Evolutionary conservation across 1,139 yeast species (phyloP).

Genomic region (Nadsonia starkeyi-henricii): DNA sequence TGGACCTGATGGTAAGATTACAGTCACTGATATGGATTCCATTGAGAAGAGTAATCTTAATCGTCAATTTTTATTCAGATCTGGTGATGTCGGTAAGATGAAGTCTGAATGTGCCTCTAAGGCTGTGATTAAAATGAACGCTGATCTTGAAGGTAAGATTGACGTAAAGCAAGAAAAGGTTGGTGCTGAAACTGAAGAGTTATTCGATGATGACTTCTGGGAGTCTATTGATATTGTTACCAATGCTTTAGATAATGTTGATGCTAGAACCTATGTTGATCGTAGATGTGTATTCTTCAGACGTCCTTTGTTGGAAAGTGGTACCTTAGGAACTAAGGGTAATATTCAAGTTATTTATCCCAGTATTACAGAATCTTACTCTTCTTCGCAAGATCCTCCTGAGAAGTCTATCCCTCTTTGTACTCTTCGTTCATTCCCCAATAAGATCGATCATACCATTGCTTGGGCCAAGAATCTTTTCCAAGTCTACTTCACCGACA

Average conservation of each 20-base stretch:
- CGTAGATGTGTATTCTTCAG: conserved; percentile 89
- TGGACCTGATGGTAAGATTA: conserved; percentile 75
- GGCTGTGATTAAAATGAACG: conserved; percentile 78
- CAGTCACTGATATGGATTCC: conserved; percentile 84
- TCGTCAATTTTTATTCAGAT: conserved; percentile 89
- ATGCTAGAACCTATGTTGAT: conserved; percentile 95
- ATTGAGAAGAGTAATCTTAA: conserved; percentile 92
- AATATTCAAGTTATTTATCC: conserved; percentile 96
- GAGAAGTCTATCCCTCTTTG: conserved; percentile 95
- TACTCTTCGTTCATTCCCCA: conserved; percentile 93
- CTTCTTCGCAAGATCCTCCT: conserved; percentile 96
- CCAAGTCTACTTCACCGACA: conserved; percentile 84
- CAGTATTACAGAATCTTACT: conserved; percentile 81
- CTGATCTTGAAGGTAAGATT: conserved; percentile 66
- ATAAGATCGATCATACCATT: conserved; percentile 94
- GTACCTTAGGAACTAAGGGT: conserved; percentile 97
- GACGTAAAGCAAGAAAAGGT: conserved; percentile 73
- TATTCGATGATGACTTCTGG: conserved; percentile 87
- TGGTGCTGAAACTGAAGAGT: conserved; percentile 81
- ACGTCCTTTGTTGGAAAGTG: conserved; percentile 87
- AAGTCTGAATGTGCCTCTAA: conserved; percentile 84
- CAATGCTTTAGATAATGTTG: conserved; percentile 92
- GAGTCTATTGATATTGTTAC: conserved; percentile 69
- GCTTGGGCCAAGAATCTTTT: conserved; percentile 97
- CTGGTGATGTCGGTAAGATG: conserved; percentile 83